These are phyloP conservation scores for Annulohypoxylon stygium DNA, from an alignment of 495 filamentous ascomycete species.

Conservation along the genomic window DNA sequence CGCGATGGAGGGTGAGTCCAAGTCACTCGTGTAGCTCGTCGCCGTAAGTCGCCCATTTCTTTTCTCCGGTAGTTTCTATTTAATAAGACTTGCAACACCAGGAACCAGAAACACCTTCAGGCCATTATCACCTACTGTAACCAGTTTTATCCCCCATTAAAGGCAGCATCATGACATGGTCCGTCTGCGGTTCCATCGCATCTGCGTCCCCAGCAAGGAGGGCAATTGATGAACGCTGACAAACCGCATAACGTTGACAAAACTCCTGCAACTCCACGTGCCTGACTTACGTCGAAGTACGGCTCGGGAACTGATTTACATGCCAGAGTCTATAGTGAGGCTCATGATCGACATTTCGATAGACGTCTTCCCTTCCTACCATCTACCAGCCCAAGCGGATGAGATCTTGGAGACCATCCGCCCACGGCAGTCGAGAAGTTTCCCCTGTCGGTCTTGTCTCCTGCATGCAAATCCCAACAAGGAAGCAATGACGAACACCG, in stretches of 20 bases:
- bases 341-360: slow-evolving; percentile 40
- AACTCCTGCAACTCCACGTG: slow-evolving; percentile 37
- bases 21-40: slow-evolving; percentile 2
- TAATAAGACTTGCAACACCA: slow-evolving; percentile 36
- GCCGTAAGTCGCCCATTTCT: slow-evolving; percentile 25
- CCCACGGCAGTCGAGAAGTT: slow-evolving; percentile 12
- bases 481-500: slow-evolving; percentile 22
- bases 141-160: slow-evolving; percentile 38
- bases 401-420: slow-evolving; percentile 26
- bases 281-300: slow-evolving; percentile 37
- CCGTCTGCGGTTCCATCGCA: slow-evolving; percentile 49
- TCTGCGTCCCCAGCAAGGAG: slow-evolving; percentile 38
- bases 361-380: slow-evolving; percentile 31
- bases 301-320: slow-evolving; percentile 42
- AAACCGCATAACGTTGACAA: slow-evolving; percentile 29
- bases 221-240: slow-evolving; percentile 30
- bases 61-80: slow-evolving; percentile 38
- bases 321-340: slow-evolving; percentile 37
- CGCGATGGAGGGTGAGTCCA: slow-evolving; percentile 32
- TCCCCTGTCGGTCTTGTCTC: slow-evolving; percentile 25
- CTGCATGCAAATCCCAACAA: slow-evolving; percentile 30
- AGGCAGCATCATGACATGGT: slow-evolving; percentile 40
- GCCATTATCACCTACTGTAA: slow-evolving; percentile 47
- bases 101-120: slow-evolving; percentile 23
- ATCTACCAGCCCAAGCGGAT: slow-evolving; percentile 22